A percentile compares a stretch with the other conserved stretches of the same genome.
phyloP scores from a whole-genome alignment of 2,329 filamentous ascomycete genomes.

The Hypoxylon sp. region DNA sequence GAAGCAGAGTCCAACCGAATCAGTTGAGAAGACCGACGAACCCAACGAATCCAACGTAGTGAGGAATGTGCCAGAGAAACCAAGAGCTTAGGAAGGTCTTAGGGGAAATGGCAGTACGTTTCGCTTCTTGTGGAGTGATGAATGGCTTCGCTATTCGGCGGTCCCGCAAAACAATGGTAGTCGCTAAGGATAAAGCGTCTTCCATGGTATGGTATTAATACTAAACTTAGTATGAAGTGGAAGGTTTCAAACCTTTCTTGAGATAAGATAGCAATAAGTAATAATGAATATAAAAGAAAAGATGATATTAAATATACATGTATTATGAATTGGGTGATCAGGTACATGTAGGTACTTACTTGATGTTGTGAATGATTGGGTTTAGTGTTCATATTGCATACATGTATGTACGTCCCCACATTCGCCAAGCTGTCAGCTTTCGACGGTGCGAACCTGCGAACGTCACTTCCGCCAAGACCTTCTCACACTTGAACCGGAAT shows the following conservation, averaged over 20 bases:
- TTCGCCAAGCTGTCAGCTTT: constrained; percentile 35
- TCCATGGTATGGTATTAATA: neutral
- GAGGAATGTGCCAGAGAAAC: constrained; percentile 13
- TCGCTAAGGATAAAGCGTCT: neutral
- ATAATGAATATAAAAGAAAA: neutral
- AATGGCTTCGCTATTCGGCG: neutral
- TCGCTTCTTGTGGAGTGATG: neutral
- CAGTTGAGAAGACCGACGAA: constrained; percentile 11
- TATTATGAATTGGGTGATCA: neutral
- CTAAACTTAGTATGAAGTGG: neutral
- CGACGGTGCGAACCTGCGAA: constrained; percentile 22
- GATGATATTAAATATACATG: neutral
- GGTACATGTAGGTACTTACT: neutral
- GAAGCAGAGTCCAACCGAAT: constrained; percentile 33
- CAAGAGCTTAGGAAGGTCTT: constrained; percentile 15
- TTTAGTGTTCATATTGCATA: neutral
- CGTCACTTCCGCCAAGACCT: constrained; percentile 21
- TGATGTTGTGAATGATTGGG: constrained; percentile 15
- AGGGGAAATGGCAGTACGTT: neutral
- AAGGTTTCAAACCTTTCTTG: neutral
- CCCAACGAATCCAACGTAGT: constrained; percentile 15
- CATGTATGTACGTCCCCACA: constrained; percentile 40
- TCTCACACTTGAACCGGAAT: neutral
- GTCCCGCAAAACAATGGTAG: neutral
- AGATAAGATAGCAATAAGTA: neutral